A percentile compares a stretch with the other conserved stretches of the same genome.
These are phyloP conservation scores for Pilaira anomala DNA, from an alignment of 192 early-diverging fungal genomes.

Conservation along the genomic window DNA sequence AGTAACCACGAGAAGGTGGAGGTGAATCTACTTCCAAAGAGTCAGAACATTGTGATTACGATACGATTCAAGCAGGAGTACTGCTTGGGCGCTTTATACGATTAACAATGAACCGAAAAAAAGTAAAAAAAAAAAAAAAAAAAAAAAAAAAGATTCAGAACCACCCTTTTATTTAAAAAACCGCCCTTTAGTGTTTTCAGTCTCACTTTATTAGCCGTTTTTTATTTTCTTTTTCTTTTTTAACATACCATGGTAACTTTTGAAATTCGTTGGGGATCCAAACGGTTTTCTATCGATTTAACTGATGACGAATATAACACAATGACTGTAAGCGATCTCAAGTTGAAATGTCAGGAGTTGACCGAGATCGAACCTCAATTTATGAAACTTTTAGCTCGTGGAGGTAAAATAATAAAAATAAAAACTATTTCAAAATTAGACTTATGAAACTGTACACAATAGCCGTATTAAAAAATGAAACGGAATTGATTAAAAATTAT, in stretches of 20 bases:
- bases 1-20: slow-evolving; percentile 13
- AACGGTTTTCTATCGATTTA: background rate
- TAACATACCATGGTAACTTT: slow-evolving; percentile 6
- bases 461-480: slow-evolving; percentile 12
- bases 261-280: slow-evolving; percentile 8
- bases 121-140: too few species aligned
- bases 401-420: background rate
- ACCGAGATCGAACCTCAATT: slow-evolving; percentile 3
- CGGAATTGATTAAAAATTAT: slow-evolving; percentile 8
- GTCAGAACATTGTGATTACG: background rate
- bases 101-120: background rate
- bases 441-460: background rate
- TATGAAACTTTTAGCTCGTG: slow-evolving; percentile 4
- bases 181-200: too few species aligned
- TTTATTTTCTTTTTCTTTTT: background rate
- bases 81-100: background rate
- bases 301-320: background rate
- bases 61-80: background rate
- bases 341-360: slow-evolving; percentile 12
- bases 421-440: background rate
- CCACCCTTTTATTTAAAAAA: too few species aligned
- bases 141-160: too few species aligned
- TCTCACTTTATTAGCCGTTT: background rate
- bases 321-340: background rate
- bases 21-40: slow-evolving; percentile 11